A percentile compares a stretch with the other conserved stretches of the same genome.
Conservation (phyloP, 192 early-diverging fungal genomes). For the Mortierella alpina region DNA sequence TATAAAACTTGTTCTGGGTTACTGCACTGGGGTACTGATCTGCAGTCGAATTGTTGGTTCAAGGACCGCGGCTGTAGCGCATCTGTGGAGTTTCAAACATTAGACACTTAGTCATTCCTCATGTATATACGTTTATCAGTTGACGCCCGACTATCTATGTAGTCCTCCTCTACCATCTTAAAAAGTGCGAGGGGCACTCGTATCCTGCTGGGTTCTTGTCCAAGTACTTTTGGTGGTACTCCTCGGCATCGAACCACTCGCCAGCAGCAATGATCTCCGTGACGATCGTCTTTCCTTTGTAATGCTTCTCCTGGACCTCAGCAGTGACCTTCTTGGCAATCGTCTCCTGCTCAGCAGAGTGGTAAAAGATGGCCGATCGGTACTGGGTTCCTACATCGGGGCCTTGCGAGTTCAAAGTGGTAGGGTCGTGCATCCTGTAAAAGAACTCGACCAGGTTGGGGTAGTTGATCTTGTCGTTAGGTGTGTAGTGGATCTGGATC, state of each 20-base stretch:
- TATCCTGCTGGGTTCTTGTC: conserved; percentile 81
- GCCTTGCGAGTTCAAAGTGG: conserved; percentile 87
- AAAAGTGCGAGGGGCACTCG: conserved; percentile 60
- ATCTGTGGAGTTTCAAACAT: not conserved
- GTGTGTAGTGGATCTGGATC: conserved; percentile 81
- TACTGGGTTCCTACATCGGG: conserved; percentile 88
- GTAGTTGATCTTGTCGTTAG: conserved; percentile 74
- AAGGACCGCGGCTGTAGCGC: too few species aligned
- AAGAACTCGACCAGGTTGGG: conserved; percentile 83
- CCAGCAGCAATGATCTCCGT: conserved; percentile 77
- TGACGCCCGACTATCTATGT: not conserved
- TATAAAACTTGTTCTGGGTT: too few species aligned
- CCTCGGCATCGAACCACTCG: conserved; percentile 86
- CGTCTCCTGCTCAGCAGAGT: conserved; percentile 76
- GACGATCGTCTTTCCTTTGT: conserved; percentile 66
- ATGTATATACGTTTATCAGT: not conserved
- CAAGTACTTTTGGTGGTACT: conserved; percentile 84
- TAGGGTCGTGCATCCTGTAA: conserved; percentile 89
- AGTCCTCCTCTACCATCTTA: conserved; percentile 43
- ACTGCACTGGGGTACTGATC: not conserved
- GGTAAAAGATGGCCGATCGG: conserved; percentile 89
- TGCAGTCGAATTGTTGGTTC: too few species aligned
- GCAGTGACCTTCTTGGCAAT: conserved; percentile 80
- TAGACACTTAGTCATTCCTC: not conserved
- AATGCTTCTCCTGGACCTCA: conserved; percentile 71